These are phyloP conservation scores for Albifimbria verrucaria DNA, from an alignment of 2,329 filamentous ascomycete species.

Conservation along the genomic window DNA sequence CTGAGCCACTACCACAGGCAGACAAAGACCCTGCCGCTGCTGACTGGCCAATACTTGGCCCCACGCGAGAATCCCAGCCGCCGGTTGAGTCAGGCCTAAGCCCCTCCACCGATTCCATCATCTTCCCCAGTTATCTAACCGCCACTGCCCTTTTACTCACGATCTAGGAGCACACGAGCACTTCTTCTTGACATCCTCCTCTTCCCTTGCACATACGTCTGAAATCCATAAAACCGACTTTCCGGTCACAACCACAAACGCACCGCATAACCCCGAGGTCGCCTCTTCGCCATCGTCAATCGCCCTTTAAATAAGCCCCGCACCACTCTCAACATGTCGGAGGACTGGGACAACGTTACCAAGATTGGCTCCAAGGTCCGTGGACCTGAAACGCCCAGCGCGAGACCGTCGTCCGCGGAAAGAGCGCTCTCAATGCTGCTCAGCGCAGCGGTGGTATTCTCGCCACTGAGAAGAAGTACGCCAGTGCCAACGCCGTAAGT, in stretches of 20 bases:
- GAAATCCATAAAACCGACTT: no score
- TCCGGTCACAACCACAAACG: no score
- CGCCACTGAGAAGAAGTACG: conserved; percentile 87
- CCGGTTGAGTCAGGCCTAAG: conserved; percentile 34
- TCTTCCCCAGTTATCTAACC: conserved; percentile 23
- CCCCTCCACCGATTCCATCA: conserved; percentile 27
- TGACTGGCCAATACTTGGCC: conserved; percentile 10
- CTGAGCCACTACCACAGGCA: background rate
- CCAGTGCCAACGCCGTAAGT: conserved; percentile 63
- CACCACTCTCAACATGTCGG: conserved; percentile 51
- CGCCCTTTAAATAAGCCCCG: background rate
- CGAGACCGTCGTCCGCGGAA: conserved; percentile 87
- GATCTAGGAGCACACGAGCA: conserved; percentile 10
- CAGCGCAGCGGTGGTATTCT: conserved; percentile 74
- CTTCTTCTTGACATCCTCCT: conserved; percentile 7
- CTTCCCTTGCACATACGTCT: background rate
- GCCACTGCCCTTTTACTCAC: conserved; percentile 14
- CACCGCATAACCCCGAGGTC: no score
- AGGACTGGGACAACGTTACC: conserved; percentile 82
- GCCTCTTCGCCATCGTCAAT: conserved; percentile 1
- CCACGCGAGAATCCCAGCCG: conserved; percentile 21
- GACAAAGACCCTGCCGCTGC: background rate
- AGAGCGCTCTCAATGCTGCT: conserved; percentile 81
- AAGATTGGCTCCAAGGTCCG: conserved; percentile 90
- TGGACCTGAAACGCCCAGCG: conserved; percentile 63